Base-by-base conservation (phyloP, 805 yeast genomes). In the Barnettozyma sp. region DNA sequence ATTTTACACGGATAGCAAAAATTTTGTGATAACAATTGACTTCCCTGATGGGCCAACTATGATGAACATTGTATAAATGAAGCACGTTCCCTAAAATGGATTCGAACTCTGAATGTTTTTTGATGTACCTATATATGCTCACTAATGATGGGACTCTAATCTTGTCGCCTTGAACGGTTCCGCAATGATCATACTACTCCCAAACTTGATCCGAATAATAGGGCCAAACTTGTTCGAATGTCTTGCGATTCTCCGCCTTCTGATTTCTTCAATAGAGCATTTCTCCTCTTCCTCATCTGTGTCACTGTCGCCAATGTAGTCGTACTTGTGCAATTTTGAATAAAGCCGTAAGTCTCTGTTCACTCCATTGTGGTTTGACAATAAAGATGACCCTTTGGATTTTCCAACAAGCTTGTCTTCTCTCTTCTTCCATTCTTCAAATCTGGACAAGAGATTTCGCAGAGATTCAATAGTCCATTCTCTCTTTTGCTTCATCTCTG, bases 401-500 rank as follows among this genome's bases (percentile, higher is more conserved):
- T 41, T 39, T 4, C 52, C 50, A n/a, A 39, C 10, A 1, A 53
- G 31, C 9, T 40, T 47, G 9, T 52, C 56, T n/a, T 52, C 55
- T 14, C 44, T 29, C 13, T 24, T 38, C 28, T 39, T 48, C 46
- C 46, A 49, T 10, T 41, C 46, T 1, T 45, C 50, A 34, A 41
- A 49, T 33, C 43, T 54, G 4, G 28, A 28, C 6, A 54, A 33
- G 2, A 50, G 31, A 6, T 22, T 2, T 7, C 47, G 41, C 18
- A 65, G 44, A 40, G 81, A 85, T 6, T 55, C 54, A 0, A 76
- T 49, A 0, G 88, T 78, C 41, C 76, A 55, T 17, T 58, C 56
- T 19, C 72, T 61, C 47, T 82, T 82, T 21, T 56, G 42, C 8
- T 55, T 50, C 41, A 78, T 46, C 48, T 82, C 90, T 5, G 57